Conservation (phyloP, 768 basidiomycete species). For the Trametes cingulata region DNA sequence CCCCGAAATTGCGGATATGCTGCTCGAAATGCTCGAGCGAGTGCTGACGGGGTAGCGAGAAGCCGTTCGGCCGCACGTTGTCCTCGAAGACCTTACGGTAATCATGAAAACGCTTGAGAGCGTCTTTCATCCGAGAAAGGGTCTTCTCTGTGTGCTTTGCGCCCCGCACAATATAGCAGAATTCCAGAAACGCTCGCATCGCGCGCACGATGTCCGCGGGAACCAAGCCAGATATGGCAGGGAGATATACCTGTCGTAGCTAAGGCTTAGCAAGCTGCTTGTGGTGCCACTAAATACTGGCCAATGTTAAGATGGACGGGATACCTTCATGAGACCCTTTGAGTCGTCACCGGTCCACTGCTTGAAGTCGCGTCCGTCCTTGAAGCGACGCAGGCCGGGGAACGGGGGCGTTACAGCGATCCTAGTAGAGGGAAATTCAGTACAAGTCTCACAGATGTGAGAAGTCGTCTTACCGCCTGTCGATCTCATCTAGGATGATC, state of each 20-base stretch:
- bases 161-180: constrained; percentile 21
- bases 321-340: constrained; percentile 27
- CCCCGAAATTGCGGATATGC: background rate
- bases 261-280: background rate
- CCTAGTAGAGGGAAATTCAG: background rate
- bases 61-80: background rate
- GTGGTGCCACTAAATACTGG: no score
- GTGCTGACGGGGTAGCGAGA: background rate
- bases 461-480: constrained; percentile 3
- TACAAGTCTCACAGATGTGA: background rate
- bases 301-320: background rate
- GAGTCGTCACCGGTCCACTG: constrained; percentile 28
- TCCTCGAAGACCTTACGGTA: background rate
- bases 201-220: constrained; percentile 11
- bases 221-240: constrained; percentile 20
- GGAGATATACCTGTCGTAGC: constrained; percentile 24
- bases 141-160: constrained; percentile 21
- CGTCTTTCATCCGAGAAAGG: background rate
- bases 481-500: constrained; percentile 20
- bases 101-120: background rate
- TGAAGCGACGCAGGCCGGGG: constrained; percentile 19
- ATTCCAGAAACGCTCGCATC: constrained; percentile 21
- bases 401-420: constrained; percentile 18
- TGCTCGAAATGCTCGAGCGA: background rate
- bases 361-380: constrained; percentile 21